Evolutionary conservation across 768 basidiomycete species (phyloP).

Genomic region (Auricularia sp.): DNA sequence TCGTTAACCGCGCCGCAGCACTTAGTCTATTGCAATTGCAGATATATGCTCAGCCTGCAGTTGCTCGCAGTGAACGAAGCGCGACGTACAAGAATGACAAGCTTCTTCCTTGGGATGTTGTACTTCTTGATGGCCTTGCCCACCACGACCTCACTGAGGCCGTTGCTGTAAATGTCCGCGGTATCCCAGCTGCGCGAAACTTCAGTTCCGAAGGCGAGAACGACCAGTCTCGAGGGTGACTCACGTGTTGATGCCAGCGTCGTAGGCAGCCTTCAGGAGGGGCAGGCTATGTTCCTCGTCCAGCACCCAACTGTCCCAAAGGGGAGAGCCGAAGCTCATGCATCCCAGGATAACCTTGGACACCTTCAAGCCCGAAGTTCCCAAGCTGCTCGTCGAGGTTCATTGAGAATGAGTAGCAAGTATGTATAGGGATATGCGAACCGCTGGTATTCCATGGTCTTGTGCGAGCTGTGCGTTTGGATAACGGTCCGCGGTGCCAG

Average conservation of each 20-base stretch:
- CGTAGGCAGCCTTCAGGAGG: constrained; percentile 22
- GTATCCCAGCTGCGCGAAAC: constrained; percentile 19
- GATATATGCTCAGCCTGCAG: not conserved
- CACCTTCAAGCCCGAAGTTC: constrained; percentile 54
- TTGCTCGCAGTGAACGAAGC: constrained; percentile 13
- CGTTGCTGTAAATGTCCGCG: constrained; percentile 24
- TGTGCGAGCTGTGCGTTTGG: too few relatives aligned
- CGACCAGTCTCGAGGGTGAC: not conserved
- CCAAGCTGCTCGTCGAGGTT: constrained; percentile 19
- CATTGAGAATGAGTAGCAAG: not conserved
- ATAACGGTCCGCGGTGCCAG: too few relatives aligned
- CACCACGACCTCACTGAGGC: constrained; percentile 28
- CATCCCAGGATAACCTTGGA: constrained; percentile 57
- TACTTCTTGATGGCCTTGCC: constrained; percentile 35
- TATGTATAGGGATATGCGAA: not conserved
- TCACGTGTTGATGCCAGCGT: constrained; percentile 20
- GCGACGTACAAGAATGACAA: constrained; percentile 19
- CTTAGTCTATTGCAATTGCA: not conserved
- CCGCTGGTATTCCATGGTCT: constrained; percentile 1
- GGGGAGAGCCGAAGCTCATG: constrained; percentile 45
- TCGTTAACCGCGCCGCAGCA: constrained; percentile 13
- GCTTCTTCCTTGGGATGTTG: constrained; percentile 23
- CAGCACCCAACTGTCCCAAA: constrained; percentile 27
- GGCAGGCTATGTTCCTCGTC: constrained; percentile 9
- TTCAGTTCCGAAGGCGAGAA: not conserved